Percentiles rank a stretch among this genome's conserved stretches.
Conservation (phyloP, 805 yeast species). For the Yarrowia phangngaensis region DNA sequence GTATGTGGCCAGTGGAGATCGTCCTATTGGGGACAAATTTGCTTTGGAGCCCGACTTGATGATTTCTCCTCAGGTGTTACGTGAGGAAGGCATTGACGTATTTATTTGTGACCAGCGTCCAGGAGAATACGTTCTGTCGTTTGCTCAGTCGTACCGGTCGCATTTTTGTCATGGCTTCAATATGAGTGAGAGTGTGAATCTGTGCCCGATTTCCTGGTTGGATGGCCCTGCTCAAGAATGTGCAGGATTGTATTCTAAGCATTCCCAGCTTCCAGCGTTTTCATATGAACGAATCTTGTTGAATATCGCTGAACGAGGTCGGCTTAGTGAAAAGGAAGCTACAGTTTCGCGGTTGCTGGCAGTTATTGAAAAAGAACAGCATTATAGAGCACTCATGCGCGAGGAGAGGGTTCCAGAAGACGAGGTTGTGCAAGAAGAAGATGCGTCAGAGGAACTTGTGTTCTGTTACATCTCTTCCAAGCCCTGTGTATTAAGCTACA, state of each 20-base stretch:
- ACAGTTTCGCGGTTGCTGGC: background rate
- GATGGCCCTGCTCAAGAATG: conserved; percentile 36
- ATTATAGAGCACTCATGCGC: background rate
- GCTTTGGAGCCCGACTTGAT: conserved; percentile 74
- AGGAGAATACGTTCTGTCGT: conserved; percentile 76
- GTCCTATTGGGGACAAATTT: conserved; percentile 57
- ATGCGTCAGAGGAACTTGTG: background rate
- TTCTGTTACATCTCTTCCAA: background rate
- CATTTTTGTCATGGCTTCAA: conserved; percentile 85
- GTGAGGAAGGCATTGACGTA: conserved; percentile 45
- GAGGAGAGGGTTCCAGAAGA: background rate
- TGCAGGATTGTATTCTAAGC: conserved; percentile 32
- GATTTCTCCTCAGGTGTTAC: conserved; percentile 57
- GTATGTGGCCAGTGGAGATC: conserved; percentile 8
- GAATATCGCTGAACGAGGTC: conserved; percentile 25
- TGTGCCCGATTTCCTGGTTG: conserved; percentile 40
- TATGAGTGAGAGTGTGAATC: conserved; percentile 40
- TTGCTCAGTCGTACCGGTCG: conserved; percentile 81
- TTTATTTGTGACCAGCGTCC: conserved; percentile 66
- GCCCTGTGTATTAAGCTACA: background rate
- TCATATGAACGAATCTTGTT: conserved; percentile 37
- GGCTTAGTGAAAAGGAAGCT: conserved; percentile 4
- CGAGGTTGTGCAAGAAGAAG: background rate
- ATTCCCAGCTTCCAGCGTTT: conserved; percentile 37
- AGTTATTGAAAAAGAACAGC: background rate